Evolutionary conservation across 768 basidiomycete genomes (phyloP).

Genomic region (Suillus ampliporus): DNA sequence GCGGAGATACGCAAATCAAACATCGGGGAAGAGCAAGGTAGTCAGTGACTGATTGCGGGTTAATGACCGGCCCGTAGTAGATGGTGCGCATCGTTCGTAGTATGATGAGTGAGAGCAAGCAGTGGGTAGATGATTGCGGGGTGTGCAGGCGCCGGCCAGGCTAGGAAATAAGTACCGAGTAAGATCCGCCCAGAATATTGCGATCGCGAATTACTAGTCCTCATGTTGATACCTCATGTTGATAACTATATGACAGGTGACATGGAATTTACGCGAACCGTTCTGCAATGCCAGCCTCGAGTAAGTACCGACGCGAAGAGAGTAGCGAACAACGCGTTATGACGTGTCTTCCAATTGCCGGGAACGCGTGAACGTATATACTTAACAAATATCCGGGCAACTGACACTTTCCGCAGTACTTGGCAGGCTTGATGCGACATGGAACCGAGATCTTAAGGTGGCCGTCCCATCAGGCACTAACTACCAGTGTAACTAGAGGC

Average conservation of each 20-base stretch:
- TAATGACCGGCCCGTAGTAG: constrained; percentile 65
- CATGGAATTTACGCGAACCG: neutral
- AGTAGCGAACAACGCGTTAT: neutral
- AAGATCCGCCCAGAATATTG: constrained; percentile 3
- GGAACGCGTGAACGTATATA: neutral
- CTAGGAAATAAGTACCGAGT: constrained; percentile 1
- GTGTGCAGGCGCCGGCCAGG: no score
- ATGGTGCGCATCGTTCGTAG: constrained; percentile 36
- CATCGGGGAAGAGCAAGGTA: constrained; percentile 56
- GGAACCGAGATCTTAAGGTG: neutral
- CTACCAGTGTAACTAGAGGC: no score
- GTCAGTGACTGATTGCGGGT: constrained; percentile 48
- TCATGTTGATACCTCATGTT: no score
- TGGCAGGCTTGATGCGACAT: no score
- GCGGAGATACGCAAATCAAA: constrained; percentile 55
- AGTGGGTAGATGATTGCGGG: neutral
- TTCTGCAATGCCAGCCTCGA: neutral
- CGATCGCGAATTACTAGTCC: constrained; percentile 3
- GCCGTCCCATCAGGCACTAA: neutral
- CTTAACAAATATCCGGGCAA: neutral
- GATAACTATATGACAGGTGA: no score
- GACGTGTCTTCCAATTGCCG: neutral
- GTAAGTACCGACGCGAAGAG: neutral
- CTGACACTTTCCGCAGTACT: neutral
- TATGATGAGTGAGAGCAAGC: neutral